phyloP scores from a whole-genome alignment of 1,139 yeast species.

The Hyphopichia pseudoburtonii region DNA sequence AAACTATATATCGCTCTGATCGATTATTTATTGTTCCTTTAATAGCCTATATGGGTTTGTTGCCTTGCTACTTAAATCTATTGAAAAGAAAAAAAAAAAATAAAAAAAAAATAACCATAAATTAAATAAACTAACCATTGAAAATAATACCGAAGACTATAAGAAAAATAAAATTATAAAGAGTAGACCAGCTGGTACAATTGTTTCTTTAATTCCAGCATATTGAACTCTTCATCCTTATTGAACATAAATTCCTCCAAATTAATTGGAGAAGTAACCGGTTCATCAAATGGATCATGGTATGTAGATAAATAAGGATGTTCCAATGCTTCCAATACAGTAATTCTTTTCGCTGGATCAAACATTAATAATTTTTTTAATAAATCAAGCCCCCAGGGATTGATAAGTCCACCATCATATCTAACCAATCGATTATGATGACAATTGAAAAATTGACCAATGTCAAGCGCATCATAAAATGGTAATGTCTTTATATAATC shows the following conservation, averaged over 20 bases:
- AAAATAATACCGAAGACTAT: background rate
- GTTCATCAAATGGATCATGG: slow-evolving; percentile 75
- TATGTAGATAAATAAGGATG: slow-evolving; percentile 67
- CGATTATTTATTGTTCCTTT: too few species aligned
- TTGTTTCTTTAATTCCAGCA: slow-evolving; percentile 50
- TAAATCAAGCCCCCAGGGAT: slow-evolving; percentile 63
- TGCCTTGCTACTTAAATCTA: too few species aligned
- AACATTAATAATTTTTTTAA: slow-evolving; percentile 59
- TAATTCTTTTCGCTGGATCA: slow-evolving; percentile 62
- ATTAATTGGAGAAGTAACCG: slow-evolving; percentile 56
- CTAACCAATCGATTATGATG: slow-evolving; percentile 15
- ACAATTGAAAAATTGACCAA: slow-evolving; percentile 36
- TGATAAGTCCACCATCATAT: slow-evolving; percentile 21
- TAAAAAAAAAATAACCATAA: background rate
- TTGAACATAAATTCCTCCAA: slow-evolving; percentile 66
- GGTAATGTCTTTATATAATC: slow-evolving; percentile 62
- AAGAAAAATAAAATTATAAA: too few species aligned
- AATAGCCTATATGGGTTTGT: too few species aligned
- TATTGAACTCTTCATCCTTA: slow-evolving; percentile 48
- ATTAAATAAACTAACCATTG: background rate
- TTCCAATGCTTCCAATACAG: slow-evolving; percentile 61
- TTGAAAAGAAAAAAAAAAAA: background rate
- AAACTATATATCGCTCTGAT: background rate
- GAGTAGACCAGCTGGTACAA: slow-evolving; percentile 63
- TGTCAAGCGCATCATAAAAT: slow-evolving; percentile 48